phyloP scores from a whole-genome alignment of 148 eudicot genomes.

The Silene uniflora region DNA sequence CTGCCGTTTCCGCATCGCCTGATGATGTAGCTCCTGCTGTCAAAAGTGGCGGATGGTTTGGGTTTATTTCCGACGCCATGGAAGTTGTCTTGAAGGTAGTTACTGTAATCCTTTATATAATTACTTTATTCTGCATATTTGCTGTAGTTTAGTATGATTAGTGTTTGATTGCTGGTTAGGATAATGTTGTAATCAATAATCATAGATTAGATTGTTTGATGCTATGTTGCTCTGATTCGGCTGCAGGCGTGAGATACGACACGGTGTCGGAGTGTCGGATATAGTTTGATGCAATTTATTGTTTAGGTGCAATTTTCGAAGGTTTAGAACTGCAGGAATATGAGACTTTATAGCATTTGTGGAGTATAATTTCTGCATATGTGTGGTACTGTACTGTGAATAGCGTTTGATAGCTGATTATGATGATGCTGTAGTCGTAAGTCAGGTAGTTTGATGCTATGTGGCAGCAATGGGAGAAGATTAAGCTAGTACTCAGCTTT shows the following conservation, averaged over 20 bases:
- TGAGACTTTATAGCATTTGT: no score
- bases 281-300: no score
- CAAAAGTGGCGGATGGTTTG: conserved; percentile 94
- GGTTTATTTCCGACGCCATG: conserved; percentile 87
- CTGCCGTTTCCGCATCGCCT: conserved; percentile 67
- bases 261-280: no score
- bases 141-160: not conserved
- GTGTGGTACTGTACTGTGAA: not conserved
- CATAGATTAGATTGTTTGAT: no score
- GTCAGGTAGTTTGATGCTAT: not conserved
- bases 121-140: not conserved
- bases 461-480: not conserved
- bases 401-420: conserved; percentile 3
- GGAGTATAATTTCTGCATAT: not conserved
- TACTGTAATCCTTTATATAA: not conserved
- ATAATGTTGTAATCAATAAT: no score
- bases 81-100: conserved; percentile 89
- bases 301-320: no score
- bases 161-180: not conserved
- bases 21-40: conserved; percentile 38
- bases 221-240: no score
- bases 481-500: not conserved
- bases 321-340: not conserved
- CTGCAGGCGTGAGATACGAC: no score
- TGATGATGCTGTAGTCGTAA: not conserved